These are phyloP conservation scores for Kodamaea hsintzibuensis DNA, from an alignment of 805 yeast species.

Conservation along the genomic window DNA sequence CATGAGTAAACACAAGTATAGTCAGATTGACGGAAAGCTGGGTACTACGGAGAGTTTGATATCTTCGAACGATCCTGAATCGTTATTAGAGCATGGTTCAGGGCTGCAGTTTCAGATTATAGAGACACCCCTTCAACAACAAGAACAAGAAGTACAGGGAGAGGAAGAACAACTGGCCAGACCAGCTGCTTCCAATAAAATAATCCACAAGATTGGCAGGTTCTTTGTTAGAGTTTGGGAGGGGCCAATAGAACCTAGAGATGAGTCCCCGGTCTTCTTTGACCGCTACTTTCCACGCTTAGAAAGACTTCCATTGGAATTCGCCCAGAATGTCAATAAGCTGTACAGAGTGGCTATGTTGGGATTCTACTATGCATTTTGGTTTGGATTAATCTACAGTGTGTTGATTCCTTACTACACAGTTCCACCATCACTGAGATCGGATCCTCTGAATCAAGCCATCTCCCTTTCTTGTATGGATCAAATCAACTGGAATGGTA, in stretches of 20 bases:
- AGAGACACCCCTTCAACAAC: not conserved
- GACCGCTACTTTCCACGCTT: constrained; percentile 20
- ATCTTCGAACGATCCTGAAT: not conserved
- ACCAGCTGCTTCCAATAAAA: constrained; percentile 1
- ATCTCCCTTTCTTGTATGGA: constrained; percentile 51
- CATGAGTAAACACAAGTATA: not conserved
- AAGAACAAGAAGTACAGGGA: not conserved
- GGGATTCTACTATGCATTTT: constrained; percentile 42
- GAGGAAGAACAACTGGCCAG: not conserved
- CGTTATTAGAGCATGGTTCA: not conserved
- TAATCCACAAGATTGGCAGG: constrained; percentile 7
- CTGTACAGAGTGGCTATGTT: constrained; percentile 30
- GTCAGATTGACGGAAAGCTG: not conserved
- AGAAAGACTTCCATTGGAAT: constrained; percentile 46
- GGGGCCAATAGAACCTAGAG: constrained; percentile 47
- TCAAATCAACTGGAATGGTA: constrained; percentile 66
- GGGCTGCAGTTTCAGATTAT: not conserved
- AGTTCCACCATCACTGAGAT: constrained; percentile 33
- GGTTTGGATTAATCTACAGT: constrained; percentile 44
- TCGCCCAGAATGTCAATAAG: constrained; percentile 29
- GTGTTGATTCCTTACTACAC: constrained; percentile 49
- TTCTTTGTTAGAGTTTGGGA: constrained; percentile 42
- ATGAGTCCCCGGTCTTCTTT: constrained; percentile 13
- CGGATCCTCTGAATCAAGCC: constrained; percentile 25
- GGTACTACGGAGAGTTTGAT: not conserved